Base-by-base conservation (phyloP, 2,329 filamentous ascomycete species). In the Sordariomycetes sp. region DNA sequence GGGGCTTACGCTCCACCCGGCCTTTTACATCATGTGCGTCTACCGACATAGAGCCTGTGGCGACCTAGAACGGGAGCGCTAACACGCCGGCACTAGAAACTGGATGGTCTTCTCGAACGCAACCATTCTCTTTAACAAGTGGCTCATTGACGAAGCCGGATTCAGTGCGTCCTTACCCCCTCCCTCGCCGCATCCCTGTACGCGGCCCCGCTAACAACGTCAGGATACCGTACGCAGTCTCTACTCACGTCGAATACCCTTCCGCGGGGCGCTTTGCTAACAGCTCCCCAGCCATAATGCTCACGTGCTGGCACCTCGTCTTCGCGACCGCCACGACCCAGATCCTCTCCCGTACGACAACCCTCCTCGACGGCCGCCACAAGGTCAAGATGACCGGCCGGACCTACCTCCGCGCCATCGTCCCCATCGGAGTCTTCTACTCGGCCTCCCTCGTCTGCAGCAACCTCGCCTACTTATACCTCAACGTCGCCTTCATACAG, bases 101-200 rank as follows among this genome's bases (percentile, higher is more conserved):
- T 96, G 90, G 90, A 95, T 96, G 64, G 79, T 89, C 64, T 82
- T 94, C 69, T 94, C 89, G 66, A 93, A 90, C 63, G 79, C 83
- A 66, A 90, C 92, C 61, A 95, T 96, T 68, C 76, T 96, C 61
- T 95, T 95, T 79, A 96, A 96, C 79, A 96, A 96, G 76, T 92
- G 88, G 82, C 83, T 96, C 55, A 80, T 96, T 60, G 83, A 89
- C 68, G 85, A 82, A 61, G 81, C 81, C 66, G 81, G 87, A 59
- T 93, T 93, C 72, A 80, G 87, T 90, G 75, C 78, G 56, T 58
- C n/a, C n/a, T n/a, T n/a, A n/a, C 8, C 14, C 48, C 28, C 54
- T 35, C 32, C n/a, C 52, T n/a, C 37, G 37, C 57, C 4, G 12
- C 24, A 22, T n/a, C 4, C 12, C 3, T 58, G 12, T n/a, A 50